These are phyloP conservation scores for Nicotiana obtusifolia DNA, from an alignment of 257 asterid genomes.

Conservation along the genomic window DNA sequence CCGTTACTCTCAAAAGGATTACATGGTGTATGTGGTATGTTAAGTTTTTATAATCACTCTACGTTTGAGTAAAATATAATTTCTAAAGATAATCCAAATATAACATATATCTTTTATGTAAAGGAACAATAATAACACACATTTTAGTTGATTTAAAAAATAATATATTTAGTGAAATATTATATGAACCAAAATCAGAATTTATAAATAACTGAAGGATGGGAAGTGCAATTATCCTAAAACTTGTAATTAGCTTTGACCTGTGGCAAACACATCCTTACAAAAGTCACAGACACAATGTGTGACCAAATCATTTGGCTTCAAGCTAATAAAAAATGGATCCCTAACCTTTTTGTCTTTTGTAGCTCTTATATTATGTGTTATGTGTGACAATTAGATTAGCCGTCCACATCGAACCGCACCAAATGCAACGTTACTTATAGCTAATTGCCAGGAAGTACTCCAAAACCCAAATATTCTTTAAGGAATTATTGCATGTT, in stretches of 20 bases:
- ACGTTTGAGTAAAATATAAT: too few relatives aligned
- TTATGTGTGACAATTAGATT: background rate
- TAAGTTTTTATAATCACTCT: too few relatives aligned
- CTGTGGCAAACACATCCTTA: background rate
- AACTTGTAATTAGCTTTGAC: background rate
- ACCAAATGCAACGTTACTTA: background rate
- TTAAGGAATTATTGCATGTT: background rate
- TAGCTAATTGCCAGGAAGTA: background rate
- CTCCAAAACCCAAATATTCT: background rate
- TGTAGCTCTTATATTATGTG: background rate
- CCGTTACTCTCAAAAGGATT: too few relatives aligned
- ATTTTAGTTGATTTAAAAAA: too few relatives aligned
- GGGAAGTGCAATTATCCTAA: background rate
- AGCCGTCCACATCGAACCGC: background rate
- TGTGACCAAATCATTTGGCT: background rate
- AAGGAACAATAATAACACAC: too few relatives aligned
- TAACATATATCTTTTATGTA: too few relatives aligned
- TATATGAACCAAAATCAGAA: background rate
- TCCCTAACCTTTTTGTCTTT: background rate
- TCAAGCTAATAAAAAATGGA: background rate
- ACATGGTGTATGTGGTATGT: too few relatives aligned
- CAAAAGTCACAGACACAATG: background rate
- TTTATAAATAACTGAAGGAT: background rate
- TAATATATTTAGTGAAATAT: too few relatives aligned
- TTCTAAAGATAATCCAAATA: too few relatives aligned